These are phyloP conservation scores for Pseudonitzschia multistriata DNA, from an alignment of 108 stramenopile genomes.

Conservation along the genomic window DNA sequence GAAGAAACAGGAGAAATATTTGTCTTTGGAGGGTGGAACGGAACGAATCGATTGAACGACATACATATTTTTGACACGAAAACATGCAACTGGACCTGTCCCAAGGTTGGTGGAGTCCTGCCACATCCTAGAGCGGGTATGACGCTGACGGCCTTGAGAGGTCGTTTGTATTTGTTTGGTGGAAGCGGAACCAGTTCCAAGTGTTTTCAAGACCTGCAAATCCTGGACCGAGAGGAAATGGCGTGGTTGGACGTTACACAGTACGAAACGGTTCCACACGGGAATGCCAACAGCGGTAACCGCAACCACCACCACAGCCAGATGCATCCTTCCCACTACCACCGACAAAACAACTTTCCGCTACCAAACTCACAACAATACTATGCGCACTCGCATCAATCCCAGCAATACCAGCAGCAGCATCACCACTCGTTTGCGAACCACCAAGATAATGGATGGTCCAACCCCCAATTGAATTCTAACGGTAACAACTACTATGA, in stretches of 20 bases:
- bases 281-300: constrained; percentile 13
- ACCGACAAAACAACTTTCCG: background rate
- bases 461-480: constrained; percentile 16
- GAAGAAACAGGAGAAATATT: constrained; percentile 80
- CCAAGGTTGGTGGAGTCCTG: constrained; percentile 62
- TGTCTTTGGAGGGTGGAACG: constrained; percentile 96
- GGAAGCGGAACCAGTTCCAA: constrained; percentile 84
- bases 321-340: constrained; percentile 11
- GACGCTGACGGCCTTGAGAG: constrained; percentile 86
- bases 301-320: constrained; percentile 13
- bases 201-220: constrained; percentile 92
- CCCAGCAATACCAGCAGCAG: background rate
- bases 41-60: constrained; percentile 83
- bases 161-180: constrained; percentile 87
- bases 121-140: constrained; percentile 94
- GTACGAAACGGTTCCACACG: constrained; percentile 22
- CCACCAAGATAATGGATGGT: constrained; percentile 3
- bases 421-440: constrained; percentile 14
- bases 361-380: background rate
- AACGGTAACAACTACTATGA: background rate
- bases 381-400: constrained; percentile 1
- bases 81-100: constrained; percentile 80
- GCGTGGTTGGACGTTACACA: constrained; percentile 69
- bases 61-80: constrained; percentile 84
- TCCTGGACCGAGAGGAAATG: constrained; percentile 82